Evolutionary conservation across 179 eudicot species (phyloP), one percentile per base, ranked within the genome.

Genomic region (Spinacia oleracea): DNA sequence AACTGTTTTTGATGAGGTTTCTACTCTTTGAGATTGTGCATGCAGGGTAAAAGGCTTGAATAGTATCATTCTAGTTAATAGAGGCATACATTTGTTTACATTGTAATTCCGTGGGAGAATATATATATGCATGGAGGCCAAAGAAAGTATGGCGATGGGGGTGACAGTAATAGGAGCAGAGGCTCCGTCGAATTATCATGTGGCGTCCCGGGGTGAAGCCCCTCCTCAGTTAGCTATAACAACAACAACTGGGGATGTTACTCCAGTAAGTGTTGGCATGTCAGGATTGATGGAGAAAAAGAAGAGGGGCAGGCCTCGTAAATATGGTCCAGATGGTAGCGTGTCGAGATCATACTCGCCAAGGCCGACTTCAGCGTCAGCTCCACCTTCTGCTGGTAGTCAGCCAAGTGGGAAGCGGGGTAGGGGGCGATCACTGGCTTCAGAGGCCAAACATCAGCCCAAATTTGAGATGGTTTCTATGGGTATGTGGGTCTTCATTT

Each of bases 271-370:
- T 75, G 71, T 42, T 3, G 84, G 81, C 25, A 71, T 84, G 83
- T 2, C 83, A 0, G 88, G 84, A 46, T 31, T 79, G 23, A 48
- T 68, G 82, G 93, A 84, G 73, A 90, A 84, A 84, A 91, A 90
- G 89, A 91, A 90, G 88, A 85, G 90, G 77, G 93, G 93, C 9
- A 81, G 93, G 70, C 96, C 96, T 62, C 80, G 96, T 67, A 91
- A 89, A 78, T 91, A 91, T 72, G 89, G 82, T 5, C 88, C 89
- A 2, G 93, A 85, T 73, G 90, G 89, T 29, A 66, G 85, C 59
- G 75, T 63, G n/a, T 55, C 79, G 8, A 84, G 76, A 69, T 59
- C 81, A n/a, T 77, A 81, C 69, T 85, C 88, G 3, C 86, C 92
- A 64, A 75, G 21, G 77, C 85, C 88, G 31, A 55, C 81, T 79